Conservation (phyloP, 352 stramenopile species). For the Phytophthora sojae region DNA sequence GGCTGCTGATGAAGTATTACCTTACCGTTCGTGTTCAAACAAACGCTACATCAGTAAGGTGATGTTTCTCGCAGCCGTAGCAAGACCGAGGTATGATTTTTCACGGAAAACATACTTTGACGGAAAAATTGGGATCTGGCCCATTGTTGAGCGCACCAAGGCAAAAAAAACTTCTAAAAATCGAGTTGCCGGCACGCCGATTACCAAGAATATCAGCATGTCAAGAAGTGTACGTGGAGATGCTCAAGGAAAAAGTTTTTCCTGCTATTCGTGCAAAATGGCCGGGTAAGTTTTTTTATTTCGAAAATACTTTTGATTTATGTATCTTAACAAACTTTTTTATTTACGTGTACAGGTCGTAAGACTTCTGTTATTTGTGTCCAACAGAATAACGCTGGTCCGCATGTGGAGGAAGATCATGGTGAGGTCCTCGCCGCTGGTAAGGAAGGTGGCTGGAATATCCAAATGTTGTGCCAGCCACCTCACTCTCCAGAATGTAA, state of each 20-base stretch:
- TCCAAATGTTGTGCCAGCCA: conserved; percentile 19
- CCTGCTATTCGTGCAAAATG: background rate
- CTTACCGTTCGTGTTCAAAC: too few relatives aligned
- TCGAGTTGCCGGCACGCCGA: background rate
- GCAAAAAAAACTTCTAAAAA: background rate
- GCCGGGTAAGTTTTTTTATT: background rate
- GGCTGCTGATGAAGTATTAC: too few relatives aligned
- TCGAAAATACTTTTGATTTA: too few relatives aligned
- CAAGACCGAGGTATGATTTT: background rate
- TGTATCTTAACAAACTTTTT: too few relatives aligned
- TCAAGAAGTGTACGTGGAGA: background rate
- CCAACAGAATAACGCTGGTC: conserved; percentile 18
- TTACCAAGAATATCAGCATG: background rate
- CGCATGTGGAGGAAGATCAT: conserved; percentile 13
- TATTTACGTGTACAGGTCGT: too few relatives aligned
- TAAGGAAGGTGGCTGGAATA: conserved; percentile 8
- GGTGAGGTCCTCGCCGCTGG: conserved; percentile 6
- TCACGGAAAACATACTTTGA: background rate
- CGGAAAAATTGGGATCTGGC: background rate
- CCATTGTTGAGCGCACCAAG: background rate
- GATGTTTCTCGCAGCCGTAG: background rate
- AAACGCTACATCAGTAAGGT: background rate
- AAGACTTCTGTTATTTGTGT: background rate
- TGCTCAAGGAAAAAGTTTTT: background rate
- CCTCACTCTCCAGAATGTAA: conserved; percentile 4